Conservation (phyloP, 139 green algal species). For the Chlorokybus atmophyticus region DNA sequence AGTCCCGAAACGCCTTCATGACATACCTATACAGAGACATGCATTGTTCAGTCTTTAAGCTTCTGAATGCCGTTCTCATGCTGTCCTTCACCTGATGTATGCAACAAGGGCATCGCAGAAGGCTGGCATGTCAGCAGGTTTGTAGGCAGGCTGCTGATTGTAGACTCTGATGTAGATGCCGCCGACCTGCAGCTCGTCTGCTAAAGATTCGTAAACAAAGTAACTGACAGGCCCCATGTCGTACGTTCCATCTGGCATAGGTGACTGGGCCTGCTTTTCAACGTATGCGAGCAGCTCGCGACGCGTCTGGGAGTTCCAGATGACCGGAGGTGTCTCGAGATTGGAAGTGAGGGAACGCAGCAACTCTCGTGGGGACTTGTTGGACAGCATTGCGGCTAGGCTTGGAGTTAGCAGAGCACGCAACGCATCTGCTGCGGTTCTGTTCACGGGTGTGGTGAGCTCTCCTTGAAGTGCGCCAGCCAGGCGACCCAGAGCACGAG, state of each 20-base stretch:
- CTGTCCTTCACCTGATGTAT: conserved; percentile 22
- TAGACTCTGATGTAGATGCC: conserved; percentile 81
- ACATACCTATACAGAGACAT: too few species aligned
- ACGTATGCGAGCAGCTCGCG: conserved; percentile 50
- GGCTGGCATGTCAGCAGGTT: conserved; percentile 29
- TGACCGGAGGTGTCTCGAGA: conserved; percentile 51
- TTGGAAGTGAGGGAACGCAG: conserved; percentile 44
- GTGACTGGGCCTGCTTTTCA: conserved; percentile 21
- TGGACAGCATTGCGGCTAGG: conserved; percentile 47
- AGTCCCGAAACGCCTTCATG: too few species aligned
- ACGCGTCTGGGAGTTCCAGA: conserved; percentile 77
- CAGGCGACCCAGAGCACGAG: conserved; percentile 43
- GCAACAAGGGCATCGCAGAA: conserved; percentile 63
- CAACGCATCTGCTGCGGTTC: conserved; percentile 32
- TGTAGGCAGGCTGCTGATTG: conserved; percentile 42
- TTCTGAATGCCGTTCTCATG: too few species aligned
- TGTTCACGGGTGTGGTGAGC: conserved; percentile 3
- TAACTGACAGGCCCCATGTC: too few species aligned
- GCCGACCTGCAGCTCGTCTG: too few species aligned
- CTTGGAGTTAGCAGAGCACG: conserved; percentile 57
- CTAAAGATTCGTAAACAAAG: too few species aligned
- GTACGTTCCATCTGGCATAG: too few species aligned
- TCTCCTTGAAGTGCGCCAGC: conserved; percentile 35
- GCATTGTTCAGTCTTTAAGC: too few species aligned
- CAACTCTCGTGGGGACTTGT: conserved; percentile 43